Base-by-base conservation (phyloP, 768 basidiomycete genomes). In the Suillus clintonianus region DNA sequence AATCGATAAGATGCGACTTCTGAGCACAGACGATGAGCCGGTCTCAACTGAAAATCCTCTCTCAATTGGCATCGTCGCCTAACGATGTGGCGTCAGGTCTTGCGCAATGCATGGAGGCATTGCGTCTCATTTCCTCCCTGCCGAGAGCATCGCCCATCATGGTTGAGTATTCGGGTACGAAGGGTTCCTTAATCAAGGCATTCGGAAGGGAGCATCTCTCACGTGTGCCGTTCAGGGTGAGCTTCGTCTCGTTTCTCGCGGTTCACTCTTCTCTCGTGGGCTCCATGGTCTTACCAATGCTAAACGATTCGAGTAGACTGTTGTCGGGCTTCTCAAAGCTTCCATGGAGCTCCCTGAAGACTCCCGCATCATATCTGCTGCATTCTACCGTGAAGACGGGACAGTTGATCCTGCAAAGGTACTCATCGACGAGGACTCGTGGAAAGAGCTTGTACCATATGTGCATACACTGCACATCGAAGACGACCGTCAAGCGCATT, bases 21-120 rank as follows among this genome's bases (percentile, higher is more conserved):
- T 56, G 4, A 24, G 5, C 37, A 54, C 11, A 57, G 56, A 57
- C 24, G 43, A 76, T 74, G 74, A 39, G 62, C 56, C 74, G 63
- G 43, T 41, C 74, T 24, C 73, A 74, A 14, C 68, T 77, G 32
- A 74, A 72, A 19, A 60, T 75, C 2, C 70, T 75, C 55, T 50
- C 76, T 10, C 74, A 75, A 17, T 68, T 76, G 50, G 68, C 74
- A 24, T 68, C 75, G 1, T 75, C 75, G 15, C 74, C 71, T 50
- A 76, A 77, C 62, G 71, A 77, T 32, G 64, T 77, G 14, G 76
- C 76, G 1, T 74, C 74, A 0, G 76, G 74, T 2, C 68, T 75
- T 14, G 74, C 74, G 0, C 74, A 77, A 19, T 77, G 76, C n/a
- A 70, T 74, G 30, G 73, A 77, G 50, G 74, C 74, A 0, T 72